Evolutionary conservation across 768 basidiomycete genomes (phyloP), one percentile per base, ranked within the genome.

Genomic region (Phlebiopsis gigantea): DNA sequence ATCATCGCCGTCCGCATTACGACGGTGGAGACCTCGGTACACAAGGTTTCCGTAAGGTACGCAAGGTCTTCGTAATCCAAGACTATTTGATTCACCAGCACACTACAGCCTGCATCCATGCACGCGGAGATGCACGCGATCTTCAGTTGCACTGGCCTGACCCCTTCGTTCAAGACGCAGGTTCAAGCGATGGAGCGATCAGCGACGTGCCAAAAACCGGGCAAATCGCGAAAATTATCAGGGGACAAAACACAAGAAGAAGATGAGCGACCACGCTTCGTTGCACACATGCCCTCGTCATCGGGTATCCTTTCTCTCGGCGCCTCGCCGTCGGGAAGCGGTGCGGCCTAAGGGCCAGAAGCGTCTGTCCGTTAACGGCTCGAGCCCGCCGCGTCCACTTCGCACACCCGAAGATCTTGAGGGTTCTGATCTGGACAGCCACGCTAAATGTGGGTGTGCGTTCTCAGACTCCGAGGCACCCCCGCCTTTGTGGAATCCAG

Each of bases 51-150:
- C 71, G 74, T 50, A 79, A 74, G 72, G 67, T 66, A 45, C 22
- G 62, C 24, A 10, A 24, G 34, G 57, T 2, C 72, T 15, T 73
- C 70, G 2, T 73, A 10, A 1, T 6, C 15, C 12, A 14, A 5
- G n/a, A 39, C 19, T 50, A 10, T 45, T 26, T 55, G 28, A 62
- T 41, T n/a, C 28, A 29, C n/a, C n/a, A n/a, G 31, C 43, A 47
- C 45, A 41, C 19, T 39, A 15, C 48, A 68, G 67, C 71, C 71
- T 25, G 69, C 74, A n/a, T 75, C 73, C n/a, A 77, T 83, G 79
- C 80, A 83, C 61, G 80, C 82, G 2, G 79, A 82, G 69, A 83
- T 82, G 82, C 77, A 82, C 60, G 77, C 76, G 26, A 83, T 82
- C 56, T 79, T 77, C 68, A 81, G 69, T 60, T 63, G 77, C 55